Percentiles rank a stretch among this genome's conserved stretches.
Evolutionary conservation across 1,284 basidiomycete species (phyloP).

Genomic region (Pulveroboletus sp.): DNA sequence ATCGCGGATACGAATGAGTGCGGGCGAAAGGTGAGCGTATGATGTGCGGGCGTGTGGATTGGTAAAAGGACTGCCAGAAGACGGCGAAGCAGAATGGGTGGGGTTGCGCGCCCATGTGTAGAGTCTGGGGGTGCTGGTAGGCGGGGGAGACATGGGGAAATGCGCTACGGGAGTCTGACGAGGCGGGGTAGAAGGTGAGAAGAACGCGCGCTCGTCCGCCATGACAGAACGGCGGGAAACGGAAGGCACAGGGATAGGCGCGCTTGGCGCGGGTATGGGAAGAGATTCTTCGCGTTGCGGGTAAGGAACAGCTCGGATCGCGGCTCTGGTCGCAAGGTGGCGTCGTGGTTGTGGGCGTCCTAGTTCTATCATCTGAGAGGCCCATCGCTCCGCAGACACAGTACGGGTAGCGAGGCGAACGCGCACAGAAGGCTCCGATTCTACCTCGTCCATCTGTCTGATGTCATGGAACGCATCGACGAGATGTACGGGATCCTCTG

Average conservation of each 20-base stretch:
- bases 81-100: slow-evolving; percentile 30
- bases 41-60: slow-evolving; percentile 53
- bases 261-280: slow-evolving; percentile 25
- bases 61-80: slow-evolving; percentile 43
- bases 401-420: slow-evolving; percentile 27
- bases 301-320: slow-evolving; percentile 1
- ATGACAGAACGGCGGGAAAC: slow-evolving; percentile 22
- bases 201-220: slow-evolving; percentile 24
- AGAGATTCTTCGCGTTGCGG: slow-evolving; percentile 8
- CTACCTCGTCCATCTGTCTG: slow-evolving; percentile 11
- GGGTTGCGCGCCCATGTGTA: slow-evolving; percentile 42
- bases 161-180: slow-evolving; percentile 34
- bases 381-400: slow-evolving; percentile 14
- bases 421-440: slow-evolving; percentile 24
- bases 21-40: slow-evolving; percentile 45
- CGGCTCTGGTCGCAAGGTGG: neutral
- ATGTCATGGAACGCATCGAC: slow-evolving; percentile 37
- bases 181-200: slow-evolving; percentile 32
- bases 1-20: slow-evolving; percentile 35
- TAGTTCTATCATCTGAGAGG: neutral
- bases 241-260: slow-evolving; percentile 35
- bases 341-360: slow-evolving; percentile 5
- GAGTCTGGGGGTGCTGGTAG: slow-evolving; percentile 47
- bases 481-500: slow-evolving; percentile 42
- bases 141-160: slow-evolving; percentile 49